These are phyloP conservation scores for Candida glucosophila DNA, from an alignment of 1,139 yeast species.

Conservation along the genomic window DNA sequence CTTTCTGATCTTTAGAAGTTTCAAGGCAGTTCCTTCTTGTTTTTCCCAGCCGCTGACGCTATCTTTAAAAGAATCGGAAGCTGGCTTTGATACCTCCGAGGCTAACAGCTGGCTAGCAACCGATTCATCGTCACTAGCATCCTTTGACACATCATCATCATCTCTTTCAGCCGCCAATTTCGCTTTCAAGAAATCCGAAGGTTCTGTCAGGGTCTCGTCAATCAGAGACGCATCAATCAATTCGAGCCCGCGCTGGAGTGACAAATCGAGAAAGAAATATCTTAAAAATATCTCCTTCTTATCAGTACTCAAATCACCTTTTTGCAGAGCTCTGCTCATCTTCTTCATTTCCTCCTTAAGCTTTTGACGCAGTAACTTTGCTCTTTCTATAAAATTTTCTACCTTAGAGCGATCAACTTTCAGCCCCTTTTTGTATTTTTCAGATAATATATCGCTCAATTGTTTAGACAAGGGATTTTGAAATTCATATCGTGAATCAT, in stretches of 20 bases:
- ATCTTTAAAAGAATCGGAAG: slow-evolving; percentile 16
- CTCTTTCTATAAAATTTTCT: slow-evolving; percentile 33
- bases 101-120: neutral
- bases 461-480: slow-evolving; percentile 26
- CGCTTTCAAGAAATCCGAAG: too few species aligned
- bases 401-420: slow-evolving; percentile 24
- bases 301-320: slow-evolving; percentile 46
- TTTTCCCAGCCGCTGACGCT: slow-evolving; percentile 26
- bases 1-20: slow-evolving; percentile 15
- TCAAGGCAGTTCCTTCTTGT: slow-evolving; percentile 36
- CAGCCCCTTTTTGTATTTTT: slow-evolving; percentile 20
- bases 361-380: slow-evolving; percentile 33
- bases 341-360: slow-evolving; percentile 49
- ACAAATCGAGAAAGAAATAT: slow-evolving; percentile 59
- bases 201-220: slow-evolving; percentile 9
- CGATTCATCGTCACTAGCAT: slow-evolving; percentile 3
- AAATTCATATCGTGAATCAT: slow-evolving; percentile 3
- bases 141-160: slow-evolving; percentile 13
- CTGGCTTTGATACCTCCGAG: neutral
- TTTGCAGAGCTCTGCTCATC: slow-evolving; percentile 45
- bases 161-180: slow-evolving; percentile 5
- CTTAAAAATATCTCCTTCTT: slow-evolving; percentile 69
- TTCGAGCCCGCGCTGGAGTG: slow-evolving; percentile 57
- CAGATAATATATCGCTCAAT: slow-evolving; percentile 22
- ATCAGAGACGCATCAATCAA: slow-evolving; percentile 35